Evolutionary conservation across 352 stramenopile species (phyloP), one percentile per base, ranked within the genome.

Genomic region (Globisporangium orthogonon): DNA sequence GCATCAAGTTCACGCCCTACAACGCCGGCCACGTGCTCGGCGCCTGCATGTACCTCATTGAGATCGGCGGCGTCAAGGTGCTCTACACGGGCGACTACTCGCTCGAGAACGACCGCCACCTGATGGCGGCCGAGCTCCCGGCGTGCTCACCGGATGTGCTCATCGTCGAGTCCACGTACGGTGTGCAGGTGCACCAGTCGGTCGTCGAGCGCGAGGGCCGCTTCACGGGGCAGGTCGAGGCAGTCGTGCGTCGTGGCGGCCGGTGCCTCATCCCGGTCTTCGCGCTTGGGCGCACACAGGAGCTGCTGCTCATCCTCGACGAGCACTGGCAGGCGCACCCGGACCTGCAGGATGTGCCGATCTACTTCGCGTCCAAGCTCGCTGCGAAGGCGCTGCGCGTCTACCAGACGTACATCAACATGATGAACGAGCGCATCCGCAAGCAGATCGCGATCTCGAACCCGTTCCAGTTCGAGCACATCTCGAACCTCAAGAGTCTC

Each of bases 361-460:
- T 99, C 65, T 99, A 98, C 71, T 99, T 99, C 81, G 96, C 96
- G 4, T 98, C 92, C 39, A 98, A 98, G 54, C 69, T 99, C 49
- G 97, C 97, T 7, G 92, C 83, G 23, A 95, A 98, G 63, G 95
- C 96, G 4, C 72, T 99, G 62, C 83, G 97, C 39, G 95, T 99
- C 23, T 99, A 99, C 83, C 95, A 99, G 70, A 99, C 96, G 17
- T 99, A 99, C 74, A 98, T 99, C 56, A 99, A 99, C 70, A 99
- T 99, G 95, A 99, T 99, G 97, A 99, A 99, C 77, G 87, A 96
- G 7, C 86, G 97, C 57, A 98, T 96, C 48, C 84, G 87, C 50
- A 95, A 96, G 66, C 95, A 98, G 72, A 99, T 99, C 76, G 95
- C 98, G 52, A 91, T 99, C 43, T 95, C 85, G 47, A 99, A 99